Conservation (phyloP, 2,329 filamentous ascomycete species). For the Ceratocystis harringtonii region DNA sequence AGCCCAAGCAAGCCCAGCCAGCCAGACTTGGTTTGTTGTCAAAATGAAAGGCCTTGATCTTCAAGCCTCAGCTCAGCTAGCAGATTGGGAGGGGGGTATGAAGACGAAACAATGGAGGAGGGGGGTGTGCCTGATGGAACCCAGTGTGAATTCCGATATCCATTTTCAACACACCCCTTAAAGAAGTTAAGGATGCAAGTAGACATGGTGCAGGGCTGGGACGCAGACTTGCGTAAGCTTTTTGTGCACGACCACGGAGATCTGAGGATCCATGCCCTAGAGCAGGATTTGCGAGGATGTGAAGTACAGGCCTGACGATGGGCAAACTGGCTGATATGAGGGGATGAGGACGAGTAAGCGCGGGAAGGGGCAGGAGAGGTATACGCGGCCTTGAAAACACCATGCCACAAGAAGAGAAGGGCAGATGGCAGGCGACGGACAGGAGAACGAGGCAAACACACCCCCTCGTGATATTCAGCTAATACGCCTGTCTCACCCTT, state of each 20-base stretch:
- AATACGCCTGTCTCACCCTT: too few relatives aligned
- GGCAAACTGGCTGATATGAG: not conserved
- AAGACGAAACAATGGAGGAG: not conserved
- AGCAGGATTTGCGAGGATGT: not conserved
- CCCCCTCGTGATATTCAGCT: too few relatives aligned
- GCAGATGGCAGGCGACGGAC: too few relatives aligned
- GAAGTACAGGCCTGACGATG: not conserved
- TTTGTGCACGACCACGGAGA: not conserved
- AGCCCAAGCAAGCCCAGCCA: not conserved
- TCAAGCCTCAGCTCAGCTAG: too few relatives aligned
- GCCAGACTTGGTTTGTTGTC: too few relatives aligned
- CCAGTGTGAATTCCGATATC: too few relatives aligned
- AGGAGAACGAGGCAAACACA: too few relatives aligned
- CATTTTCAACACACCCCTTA: not conserved
- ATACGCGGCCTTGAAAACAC: not conserved
- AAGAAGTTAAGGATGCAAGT: not conserved
- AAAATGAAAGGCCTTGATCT: too few relatives aligned
- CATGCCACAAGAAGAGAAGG: not conserved
- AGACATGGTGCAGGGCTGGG: not conserved
- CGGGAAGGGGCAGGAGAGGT: not conserved
- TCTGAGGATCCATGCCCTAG: not conserved
- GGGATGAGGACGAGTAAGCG: not conserved
- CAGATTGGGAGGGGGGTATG: too few relatives aligned
- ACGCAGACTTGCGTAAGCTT: not conserved
- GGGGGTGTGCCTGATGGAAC: not conserved